Evolutionary conservation across 345 rosid species (phyloP).

Genomic region (Pistacia atlantica): DNA sequence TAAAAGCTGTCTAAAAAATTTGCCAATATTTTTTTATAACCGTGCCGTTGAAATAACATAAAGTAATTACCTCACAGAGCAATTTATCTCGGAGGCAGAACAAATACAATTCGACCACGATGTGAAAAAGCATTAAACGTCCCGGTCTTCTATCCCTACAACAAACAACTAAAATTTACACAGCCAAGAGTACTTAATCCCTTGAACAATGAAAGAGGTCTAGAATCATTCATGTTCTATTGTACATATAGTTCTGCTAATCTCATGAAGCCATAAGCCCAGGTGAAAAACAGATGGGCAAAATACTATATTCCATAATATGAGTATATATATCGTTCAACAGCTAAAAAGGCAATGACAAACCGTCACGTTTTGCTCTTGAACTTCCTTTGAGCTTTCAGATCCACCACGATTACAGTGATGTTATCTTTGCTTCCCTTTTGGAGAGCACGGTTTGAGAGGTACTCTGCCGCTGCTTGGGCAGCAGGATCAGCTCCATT

Average conservation of each 20-base stretch:
- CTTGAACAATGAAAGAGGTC: constrained; percentile 17
- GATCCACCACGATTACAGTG: constrained; percentile 78
- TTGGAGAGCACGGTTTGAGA: constrained; percentile 74
- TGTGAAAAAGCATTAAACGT: constrained; percentile 20
- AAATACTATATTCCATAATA: constrained; percentile 18
- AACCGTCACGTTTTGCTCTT: constrained; percentile 59
- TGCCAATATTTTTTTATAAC: constrained; percentile 15
- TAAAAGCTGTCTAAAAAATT: not conserved
- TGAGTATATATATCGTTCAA: not conserved
- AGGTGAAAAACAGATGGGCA: constrained; percentile 42
- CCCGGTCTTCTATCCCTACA: constrained; percentile 33
- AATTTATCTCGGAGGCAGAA: constrained; percentile 47
- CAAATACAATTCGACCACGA: constrained; percentile 28
- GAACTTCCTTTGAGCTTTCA: constrained; percentile 92
- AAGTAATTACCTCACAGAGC: constrained; percentile 42
- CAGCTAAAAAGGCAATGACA: constrained; percentile 14
- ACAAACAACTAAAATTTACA: constrained; percentile 37
- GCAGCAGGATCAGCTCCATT: constrained; percentile 73
- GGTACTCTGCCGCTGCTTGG: constrained; percentile 90
- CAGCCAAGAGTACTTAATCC: constrained; percentile 24
- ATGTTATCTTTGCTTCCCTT: constrained; percentile 95
- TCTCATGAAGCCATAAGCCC: constrained; percentile 31
- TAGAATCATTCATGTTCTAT: constrained; percentile 25
- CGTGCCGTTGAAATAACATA: constrained; percentile 24
- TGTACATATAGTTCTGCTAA: constrained; percentile 21